Evolutionary conservation across 345 rosid genomes (phyloP).

Genomic region (Moricandia arvensis): DNA sequence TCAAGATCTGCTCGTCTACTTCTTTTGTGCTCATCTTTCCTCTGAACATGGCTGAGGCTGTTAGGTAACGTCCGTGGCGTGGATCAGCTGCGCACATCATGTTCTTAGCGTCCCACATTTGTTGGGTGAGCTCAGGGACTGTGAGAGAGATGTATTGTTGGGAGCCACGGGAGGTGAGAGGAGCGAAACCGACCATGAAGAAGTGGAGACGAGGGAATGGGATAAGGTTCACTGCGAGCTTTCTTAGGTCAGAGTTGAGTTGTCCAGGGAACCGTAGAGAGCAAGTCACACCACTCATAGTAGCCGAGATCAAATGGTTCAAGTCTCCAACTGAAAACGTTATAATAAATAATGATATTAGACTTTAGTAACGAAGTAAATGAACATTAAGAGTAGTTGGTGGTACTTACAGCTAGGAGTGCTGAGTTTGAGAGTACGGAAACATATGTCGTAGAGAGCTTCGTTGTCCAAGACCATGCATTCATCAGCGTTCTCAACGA

Average conservation of each 20-base stretch:
- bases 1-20: constrained; percentile 92
- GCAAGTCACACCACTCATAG: constrained; percentile 98
- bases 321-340: constrained; percentile 77
- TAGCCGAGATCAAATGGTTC: constrained; percentile 91
- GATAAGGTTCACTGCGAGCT: constrained; percentile 89
- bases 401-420: constrained; percentile 86
- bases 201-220: constrained; percentile 99
- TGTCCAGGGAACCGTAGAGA: constrained; percentile 96
- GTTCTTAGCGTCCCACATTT: constrained; percentile 95
- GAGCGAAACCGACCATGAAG: constrained; percentile 97
- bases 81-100: constrained; percentile 99
- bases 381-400: no score
- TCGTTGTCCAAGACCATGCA: constrained; percentile 97
- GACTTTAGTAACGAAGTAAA: not conserved
- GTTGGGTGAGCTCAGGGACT: constrained; percentile 58
- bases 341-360: not conserved
- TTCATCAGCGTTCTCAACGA: constrained; percentile 95
- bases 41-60: not conserved
- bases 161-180: constrained; percentile 40
- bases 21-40: constrained; percentile 54
- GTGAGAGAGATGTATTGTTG: not conserved
- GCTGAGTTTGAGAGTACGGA: constrained; percentile 94
- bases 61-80: constrained; percentile 94
- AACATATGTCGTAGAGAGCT: constrained; percentile 97
- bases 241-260: constrained; percentile 89